Evolutionary conservation across 164 flowering plant genomes (phyloP).

Genomic region (Echeveria elegans): DNA sequence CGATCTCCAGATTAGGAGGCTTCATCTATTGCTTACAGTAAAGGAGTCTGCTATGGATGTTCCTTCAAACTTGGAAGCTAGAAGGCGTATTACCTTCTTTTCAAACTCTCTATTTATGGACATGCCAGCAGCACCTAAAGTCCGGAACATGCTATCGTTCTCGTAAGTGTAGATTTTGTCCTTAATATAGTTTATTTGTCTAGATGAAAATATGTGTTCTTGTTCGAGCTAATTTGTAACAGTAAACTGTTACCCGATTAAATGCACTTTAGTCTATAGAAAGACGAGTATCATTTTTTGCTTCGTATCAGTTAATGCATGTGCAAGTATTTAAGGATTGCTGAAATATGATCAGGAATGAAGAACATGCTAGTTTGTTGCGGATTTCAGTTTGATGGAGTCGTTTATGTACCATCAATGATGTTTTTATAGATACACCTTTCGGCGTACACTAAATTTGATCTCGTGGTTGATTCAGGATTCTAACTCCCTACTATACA

Average conservation of each 20-base stretch:
- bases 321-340: neutral
- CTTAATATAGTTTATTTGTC: neutral
- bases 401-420: neutral
- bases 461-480: constrained; percentile 15
- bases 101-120: constrained; percentile 44
- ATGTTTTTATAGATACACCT: neutral
- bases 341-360: neutral
- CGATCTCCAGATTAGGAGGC: constrained; percentile 25
- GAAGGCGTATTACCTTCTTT: constrained; percentile 42
- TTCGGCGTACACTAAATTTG: constrained; percentile 5
- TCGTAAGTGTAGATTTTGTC: constrained; percentile 18
- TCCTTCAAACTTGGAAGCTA: constrained; percentile 41
- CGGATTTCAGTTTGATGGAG: neutral
- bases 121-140: constrained; percentile 44
- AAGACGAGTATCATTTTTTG: neutral
- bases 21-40: constrained; percentile 32
- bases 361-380: neutral
- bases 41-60: constrained; percentile 36
- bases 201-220: neutral
- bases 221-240: neutral
- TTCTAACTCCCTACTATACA: constrained; percentile 36
- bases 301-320: neutral
- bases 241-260: neutral
- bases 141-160: constrained; percentile 39
- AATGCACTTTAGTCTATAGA: neutral